Base-by-base conservation (phyloP, 495 filamentous ascomycete genomes). In the Talaromyces borbonicus region DNA sequence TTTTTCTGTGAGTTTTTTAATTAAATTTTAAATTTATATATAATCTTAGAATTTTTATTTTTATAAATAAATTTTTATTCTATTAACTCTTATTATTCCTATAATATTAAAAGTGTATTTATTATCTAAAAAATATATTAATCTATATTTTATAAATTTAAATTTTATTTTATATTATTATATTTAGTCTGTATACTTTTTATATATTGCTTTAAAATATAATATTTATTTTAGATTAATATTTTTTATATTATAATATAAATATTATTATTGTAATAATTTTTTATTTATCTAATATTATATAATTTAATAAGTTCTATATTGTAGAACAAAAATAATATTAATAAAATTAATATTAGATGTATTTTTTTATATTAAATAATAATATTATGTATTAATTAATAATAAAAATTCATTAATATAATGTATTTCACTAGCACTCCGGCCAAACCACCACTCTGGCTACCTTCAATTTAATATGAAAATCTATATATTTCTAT, bases 11-110 rank as follows among this genome's bases (percentile, higher is more conserved):
- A 26, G 42, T 38, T 56, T 48, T 36, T 48, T 37, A 46, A 18
- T 49, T 41, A 30, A 52, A 43, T 29, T 49, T 48, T 50, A 41
- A 40, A 43, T 18, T 47, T 35, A 32, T 36, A 49, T 49, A 53
- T 25, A 37, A 19, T 49, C 31, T 41, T 48, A 45, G 29, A 26
- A 51, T 49, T 32, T 45, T 44, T 47, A 42, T 47, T 37, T 36
- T 23, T 32, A 49, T 27, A 30, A 8, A 35, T 41, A 43, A 6
- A 49, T 45, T 15, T 32, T 31, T 30, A 43, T 46, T 25, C 16
- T 46, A 27, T 42, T 32, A 49, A 49, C 42, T 49, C 15, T 23
- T 8, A 46, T 29, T 29, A 41, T 31, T 31, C 43, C 31, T n/a
- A 3, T 32, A 31, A 52, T 33, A 46, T 29, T 46, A 26, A 43